Evolutionary conservation across 768 basidiomycete species (phyloP).

Genomic region (Mycena polygramma): DNA sequence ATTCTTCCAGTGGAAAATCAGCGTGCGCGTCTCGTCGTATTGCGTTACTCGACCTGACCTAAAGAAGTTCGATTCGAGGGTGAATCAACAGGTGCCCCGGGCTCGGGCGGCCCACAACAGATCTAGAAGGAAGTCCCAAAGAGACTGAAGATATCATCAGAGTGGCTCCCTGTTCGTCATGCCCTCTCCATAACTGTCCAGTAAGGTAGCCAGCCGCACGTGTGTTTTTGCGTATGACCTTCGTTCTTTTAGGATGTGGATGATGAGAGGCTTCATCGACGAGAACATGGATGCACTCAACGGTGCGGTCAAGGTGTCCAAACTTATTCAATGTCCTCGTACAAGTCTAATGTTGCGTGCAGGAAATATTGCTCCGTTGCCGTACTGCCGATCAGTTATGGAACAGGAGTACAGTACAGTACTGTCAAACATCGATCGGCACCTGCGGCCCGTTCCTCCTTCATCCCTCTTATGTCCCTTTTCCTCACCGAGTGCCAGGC

Average conservation of each 20-base stretch:
- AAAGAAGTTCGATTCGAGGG: constrained; percentile 49
- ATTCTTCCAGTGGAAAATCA: constrained; percentile 53
- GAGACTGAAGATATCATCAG: constrained; percentile 43
- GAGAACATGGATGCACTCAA: constrained; percentile 7
- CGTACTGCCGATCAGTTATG: too few species aligned
- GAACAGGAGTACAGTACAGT: too few species aligned
- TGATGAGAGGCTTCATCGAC: constrained; percentile 28
- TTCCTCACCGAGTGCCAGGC: too few species aligned
- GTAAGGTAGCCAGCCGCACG: not conserved
- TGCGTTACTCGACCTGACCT: not conserved
- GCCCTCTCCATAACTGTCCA: constrained; percentile 29
- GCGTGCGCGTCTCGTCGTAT: constrained; percentile 41
- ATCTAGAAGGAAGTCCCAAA: constrained; percentile 49
- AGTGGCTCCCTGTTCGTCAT: constrained; percentile 41
- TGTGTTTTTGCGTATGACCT: not conserved
- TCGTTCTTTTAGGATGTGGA: constrained; percentile 19
- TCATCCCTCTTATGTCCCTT: too few species aligned
- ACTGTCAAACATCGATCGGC: too few species aligned
- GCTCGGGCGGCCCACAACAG: constrained; percentile 45
- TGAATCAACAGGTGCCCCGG: constrained; percentile 47
- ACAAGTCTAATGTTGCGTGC: too few species aligned
- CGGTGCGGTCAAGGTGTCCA: constrained; percentile 54
- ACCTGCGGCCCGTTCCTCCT: too few species aligned
- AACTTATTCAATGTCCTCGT: constrained; percentile 55
- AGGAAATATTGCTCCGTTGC: too few species aligned